These are phyloP conservation scores for Paecilomyces formosus DNA, from an alignment of 2,329 filamentous ascomycete genomes.

Conservation along the genomic window DNA sequence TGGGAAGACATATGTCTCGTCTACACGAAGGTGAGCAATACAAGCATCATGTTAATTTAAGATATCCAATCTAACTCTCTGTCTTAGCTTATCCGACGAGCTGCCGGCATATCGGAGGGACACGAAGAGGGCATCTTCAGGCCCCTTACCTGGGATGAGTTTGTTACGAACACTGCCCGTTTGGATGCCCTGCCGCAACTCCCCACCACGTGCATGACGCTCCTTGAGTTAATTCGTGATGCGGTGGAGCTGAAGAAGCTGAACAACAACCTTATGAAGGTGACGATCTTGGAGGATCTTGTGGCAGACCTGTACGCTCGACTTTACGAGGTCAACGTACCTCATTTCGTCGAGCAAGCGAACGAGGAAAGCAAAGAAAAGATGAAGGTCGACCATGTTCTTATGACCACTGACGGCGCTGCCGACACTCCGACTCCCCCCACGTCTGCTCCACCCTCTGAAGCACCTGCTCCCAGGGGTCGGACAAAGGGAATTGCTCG, in stretches of 20 bases:
- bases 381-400: conserved; percentile 41
- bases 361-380: conserved; percentile 40
- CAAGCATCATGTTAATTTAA: conserved; percentile 6
- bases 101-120: conserved; percentile 50
- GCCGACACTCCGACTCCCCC: conserved; percentile 22
- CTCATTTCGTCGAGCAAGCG: conserved; percentile 30
- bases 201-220: conserved; percentile 36
- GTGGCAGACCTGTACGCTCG: conserved; percentile 82
- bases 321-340: conserved; percentile 31
- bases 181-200: conserved; percentile 54
- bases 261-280: conserved; percentile 82
- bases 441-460: conserved; percentile 23
- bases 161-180: conserved; percentile 50
- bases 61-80: conserved; percentile 19
- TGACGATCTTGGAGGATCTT: conserved; percentile 80
- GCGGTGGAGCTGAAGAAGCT: conserved; percentile 66
- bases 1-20: conserved; percentile 55
- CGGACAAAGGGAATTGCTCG: conserved; percentile 53
- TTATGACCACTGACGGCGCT: conserved; percentile 30
- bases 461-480: conserved; percentile 27
- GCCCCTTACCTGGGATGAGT: conserved; percentile 57
- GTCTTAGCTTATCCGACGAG: conserved; percentile 47
- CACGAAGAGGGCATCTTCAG: conserved; percentile 61
- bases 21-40: conserved; percentile 43
- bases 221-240: conserved; percentile 58